phyloP scores from a whole-genome alignment of 208 protist species.

The Acanthamoeba polyphaga region DNA sequence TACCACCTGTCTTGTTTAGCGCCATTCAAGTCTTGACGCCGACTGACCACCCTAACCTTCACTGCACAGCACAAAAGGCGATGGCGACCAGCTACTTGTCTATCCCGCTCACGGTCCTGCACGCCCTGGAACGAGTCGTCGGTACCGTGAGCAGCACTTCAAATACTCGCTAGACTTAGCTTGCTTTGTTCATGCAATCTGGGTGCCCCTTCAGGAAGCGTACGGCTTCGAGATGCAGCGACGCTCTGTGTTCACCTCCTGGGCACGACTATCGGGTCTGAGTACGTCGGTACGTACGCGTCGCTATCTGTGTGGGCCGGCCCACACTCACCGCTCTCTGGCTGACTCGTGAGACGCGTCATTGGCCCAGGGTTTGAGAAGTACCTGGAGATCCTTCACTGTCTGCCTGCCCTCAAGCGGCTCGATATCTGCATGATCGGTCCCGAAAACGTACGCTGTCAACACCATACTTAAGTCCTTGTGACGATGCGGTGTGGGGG shows the following conservation, averaged over 20 bases:
- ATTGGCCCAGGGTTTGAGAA: background rate
- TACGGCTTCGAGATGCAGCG: no score
- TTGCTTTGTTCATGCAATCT: background rate
- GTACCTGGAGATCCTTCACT: background rate
- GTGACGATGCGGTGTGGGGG: no score
- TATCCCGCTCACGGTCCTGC: background rate
- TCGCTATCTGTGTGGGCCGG: background rate
- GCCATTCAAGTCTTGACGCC: background rate
- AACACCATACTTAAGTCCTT: no score
- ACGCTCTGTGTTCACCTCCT: background rate
- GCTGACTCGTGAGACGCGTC: background rate
- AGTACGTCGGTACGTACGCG: background rate
- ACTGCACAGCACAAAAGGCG: background rate
- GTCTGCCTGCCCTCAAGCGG: background rate
- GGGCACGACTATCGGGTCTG: background rate
- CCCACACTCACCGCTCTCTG: background rate
- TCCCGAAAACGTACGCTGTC: background rate
- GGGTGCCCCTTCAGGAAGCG: no score
- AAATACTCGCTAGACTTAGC: background rate
- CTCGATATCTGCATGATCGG: conserved; percentile 3
- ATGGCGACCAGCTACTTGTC: background rate
- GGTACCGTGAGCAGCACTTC: background rate
- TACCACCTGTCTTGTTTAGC: background rate
- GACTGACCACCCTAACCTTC: background rate
- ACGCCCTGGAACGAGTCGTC: background rate